Percentiles rank a stretch among this genome's conserved stretches.
Evolutionary conservation across 306 rosid species (phyloP).

Genomic region (Cucumis sativus): DNA sequence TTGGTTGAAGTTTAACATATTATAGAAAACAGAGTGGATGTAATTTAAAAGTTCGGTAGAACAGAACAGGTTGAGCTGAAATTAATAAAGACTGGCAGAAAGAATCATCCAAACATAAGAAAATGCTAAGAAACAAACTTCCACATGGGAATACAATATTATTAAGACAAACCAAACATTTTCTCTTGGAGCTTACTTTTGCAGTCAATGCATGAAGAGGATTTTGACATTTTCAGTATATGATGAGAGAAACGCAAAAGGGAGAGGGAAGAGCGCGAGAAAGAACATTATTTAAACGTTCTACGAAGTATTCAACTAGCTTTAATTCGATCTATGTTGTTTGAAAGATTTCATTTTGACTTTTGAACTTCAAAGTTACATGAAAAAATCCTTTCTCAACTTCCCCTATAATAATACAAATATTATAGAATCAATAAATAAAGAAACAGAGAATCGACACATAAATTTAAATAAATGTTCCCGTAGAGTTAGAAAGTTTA

Average conservation of each 20-base stretch:
- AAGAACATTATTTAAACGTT: not conserved
- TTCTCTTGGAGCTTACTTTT: not conserved
- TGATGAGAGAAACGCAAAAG: not conserved
- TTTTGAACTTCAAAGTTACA: not conserved
- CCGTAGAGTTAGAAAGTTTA: no score
- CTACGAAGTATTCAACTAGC: not conserved
- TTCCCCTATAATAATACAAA: no score
- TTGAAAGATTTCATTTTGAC: not conserved
- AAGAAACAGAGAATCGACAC: no score
- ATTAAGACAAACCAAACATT: not conserved
- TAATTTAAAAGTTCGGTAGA: not conserved
- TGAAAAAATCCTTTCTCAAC: not conserved
- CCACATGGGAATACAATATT: not conserved
- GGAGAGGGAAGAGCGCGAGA: not conserved
- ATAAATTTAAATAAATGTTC: no score
- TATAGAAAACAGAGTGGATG: not conserved
- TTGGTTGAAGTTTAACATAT: not conserved
- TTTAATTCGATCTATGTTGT: not conserved
- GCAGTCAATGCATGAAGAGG: not conserved
- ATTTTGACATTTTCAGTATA: not conserved
- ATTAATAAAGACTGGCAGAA: not conserved
- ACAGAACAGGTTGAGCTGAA: not conserved
- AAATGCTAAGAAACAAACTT: not conserved
- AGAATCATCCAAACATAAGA: constrained; percentile 1
- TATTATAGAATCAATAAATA: no score